phyloP scores from a whole-genome alignment of 495 filamentous ascomycete genomes.

The Gamarada debralockiae region DNA sequence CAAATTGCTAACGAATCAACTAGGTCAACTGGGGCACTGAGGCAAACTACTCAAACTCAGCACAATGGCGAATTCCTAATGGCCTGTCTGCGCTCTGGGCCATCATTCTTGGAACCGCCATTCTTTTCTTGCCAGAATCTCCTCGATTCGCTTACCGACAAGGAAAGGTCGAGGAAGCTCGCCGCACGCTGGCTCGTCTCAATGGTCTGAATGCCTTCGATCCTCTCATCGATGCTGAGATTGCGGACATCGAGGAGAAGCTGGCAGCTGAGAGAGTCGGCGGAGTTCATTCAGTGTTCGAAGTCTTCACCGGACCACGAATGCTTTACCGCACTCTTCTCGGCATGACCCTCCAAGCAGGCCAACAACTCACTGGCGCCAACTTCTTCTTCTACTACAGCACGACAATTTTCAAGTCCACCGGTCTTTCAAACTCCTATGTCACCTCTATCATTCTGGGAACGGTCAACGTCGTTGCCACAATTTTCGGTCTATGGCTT shows the following conservation, averaged over 20 bases:
- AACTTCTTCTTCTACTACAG: slow-evolving; percentile 87
- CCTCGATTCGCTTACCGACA: slow-evolving; percentile 65
- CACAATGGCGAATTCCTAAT: slow-evolving; percentile 73
- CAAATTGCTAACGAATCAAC: slow-evolving; percentile 12
- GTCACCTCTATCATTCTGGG: slow-evolving; percentile 72
- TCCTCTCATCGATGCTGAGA: slow-evolving; percentile 61
- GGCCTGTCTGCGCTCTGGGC: slow-evolving; percentile 76
- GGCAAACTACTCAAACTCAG: slow-evolving; percentile 35
- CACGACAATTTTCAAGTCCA: slow-evolving; percentile 65
- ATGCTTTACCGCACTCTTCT: slow-evolving; percentile 67
- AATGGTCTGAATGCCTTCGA: slow-evolving; percentile 66
- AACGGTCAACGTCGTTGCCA: slow-evolving; percentile 69
- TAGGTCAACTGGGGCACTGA: slow-evolving; percentile 73
- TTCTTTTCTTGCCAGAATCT: slow-evolving; percentile 69
- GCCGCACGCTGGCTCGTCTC: slow-evolving; percentile 62
- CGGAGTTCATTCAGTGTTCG: slow-evolving; percentile 32
- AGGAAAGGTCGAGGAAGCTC: slow-evolving; percentile 62
- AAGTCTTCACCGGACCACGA: slow-evolving; percentile 38
- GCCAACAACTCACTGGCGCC: slow-evolving; percentile 68
- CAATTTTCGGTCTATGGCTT: slow-evolving; percentile 68
- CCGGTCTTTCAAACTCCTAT: slow-evolving; percentile 64
- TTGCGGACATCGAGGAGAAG: slow-evolving; percentile 70
- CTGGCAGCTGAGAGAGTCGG: slow-evolving; percentile 29
- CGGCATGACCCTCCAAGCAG: slow-evolving; percentile 59
- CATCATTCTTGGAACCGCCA: slow-evolving; percentile 64